These are phyloP conservation scores for Candida tropicalis DNA, from an alignment of 1,139 yeast genomes.

Conservation along the genomic window DNA sequence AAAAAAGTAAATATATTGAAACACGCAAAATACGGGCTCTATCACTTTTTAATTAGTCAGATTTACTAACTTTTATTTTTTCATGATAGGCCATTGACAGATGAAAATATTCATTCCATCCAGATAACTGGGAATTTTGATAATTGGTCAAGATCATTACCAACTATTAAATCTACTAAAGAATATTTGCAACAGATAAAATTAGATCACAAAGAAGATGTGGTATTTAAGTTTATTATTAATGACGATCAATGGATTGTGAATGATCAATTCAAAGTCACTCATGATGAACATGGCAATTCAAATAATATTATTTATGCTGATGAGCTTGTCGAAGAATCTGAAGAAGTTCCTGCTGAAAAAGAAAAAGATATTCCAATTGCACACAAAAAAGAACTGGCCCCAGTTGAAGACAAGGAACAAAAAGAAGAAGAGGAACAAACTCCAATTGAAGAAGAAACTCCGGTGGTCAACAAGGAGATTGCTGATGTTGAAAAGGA, in stretches of 20 bases:
- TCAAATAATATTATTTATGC: slow-evolving; percentile 38
- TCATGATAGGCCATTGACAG: slow-evolving; percentile 15
- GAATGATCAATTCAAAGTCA: slow-evolving; percentile 27
- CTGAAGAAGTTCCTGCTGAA: slow-evolving; percentile 8
- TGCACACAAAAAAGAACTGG: too few relatives aligned
- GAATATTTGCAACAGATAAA: slow-evolving; percentile 18
- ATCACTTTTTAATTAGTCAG: background rate
- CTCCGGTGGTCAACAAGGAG: too few relatives aligned
- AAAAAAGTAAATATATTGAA: too few relatives aligned
- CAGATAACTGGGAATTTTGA: slow-evolving; percentile 49
- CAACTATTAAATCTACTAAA: slow-evolving; percentile 16
- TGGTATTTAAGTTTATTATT: slow-evolving; percentile 40
- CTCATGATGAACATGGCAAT: slow-evolving; percentile 39
- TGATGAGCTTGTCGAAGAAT: slow-evolving; percentile 25
- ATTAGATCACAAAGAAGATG: slow-evolving; percentile 24
- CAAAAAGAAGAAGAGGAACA: slow-evolving; percentile 5
- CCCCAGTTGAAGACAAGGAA: background rate
- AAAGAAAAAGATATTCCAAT: too few relatives aligned
- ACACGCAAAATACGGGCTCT: too few relatives aligned
- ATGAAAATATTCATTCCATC: slow-evolving; percentile 24
- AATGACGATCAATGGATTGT: slow-evolving; percentile 39
- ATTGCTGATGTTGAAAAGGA: too few relatives aligned
- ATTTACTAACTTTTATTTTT: slow-evolving; percentile 8
- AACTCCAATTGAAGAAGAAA: slow-evolving; percentile 4
- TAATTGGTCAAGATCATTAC: slow-evolving; percentile 35